Percentiles rank a stretch among this genome's conserved stretches.
phyloP scores from a whole-genome alignment of 352 stramenopile genomes.

The Hyaloperonospora arabidopsidis region DNA sequence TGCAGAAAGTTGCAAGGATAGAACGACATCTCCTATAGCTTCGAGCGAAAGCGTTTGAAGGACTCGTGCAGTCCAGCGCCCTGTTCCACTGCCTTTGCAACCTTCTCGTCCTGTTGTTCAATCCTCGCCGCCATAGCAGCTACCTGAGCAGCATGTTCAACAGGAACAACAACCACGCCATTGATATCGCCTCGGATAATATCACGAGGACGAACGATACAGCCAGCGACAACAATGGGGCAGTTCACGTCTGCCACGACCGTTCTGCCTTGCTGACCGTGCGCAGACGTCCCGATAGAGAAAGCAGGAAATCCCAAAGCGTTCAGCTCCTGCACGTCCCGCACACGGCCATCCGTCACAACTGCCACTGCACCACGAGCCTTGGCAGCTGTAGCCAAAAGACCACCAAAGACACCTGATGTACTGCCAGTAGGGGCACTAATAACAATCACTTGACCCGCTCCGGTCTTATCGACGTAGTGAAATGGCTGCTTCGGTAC shows the following conservation, averaged over 20 bases:
- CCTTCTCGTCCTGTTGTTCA: conserved; percentile 75
- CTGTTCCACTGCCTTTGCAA: conserved; percentile 70
- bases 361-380: conserved; percentile 51
- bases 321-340: conserved; percentile 66
- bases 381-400: conserved; percentile 66
- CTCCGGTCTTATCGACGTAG: conserved; percentile 73
- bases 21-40: too few species aligned
- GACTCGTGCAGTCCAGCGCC: conserved; percentile 64
- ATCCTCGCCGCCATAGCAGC: conserved; percentile 66
- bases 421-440: conserved; percentile 48
- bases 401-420: conserved; percentile 59
- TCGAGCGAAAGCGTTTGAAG: conserved; percentile 61
- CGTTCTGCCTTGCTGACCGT: conserved; percentile 48
- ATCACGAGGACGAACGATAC: conserved; percentile 68
- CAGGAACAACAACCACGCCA: conserved; percentile 69
- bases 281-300: conserved; percentile 57
- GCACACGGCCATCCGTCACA: conserved; percentile 68
- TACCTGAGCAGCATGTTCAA: conserved; percentile 60
- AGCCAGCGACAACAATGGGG: conserved; percentile 60
- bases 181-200: conserved; percentile 82
- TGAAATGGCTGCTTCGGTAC: conserved; percentile 37
- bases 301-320: conserved; percentile 68
- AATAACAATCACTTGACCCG: conserved; percentile 74
- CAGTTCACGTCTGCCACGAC: conserved; percentile 64
- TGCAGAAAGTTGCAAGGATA: too few species aligned